Percentiles rank a stretch among this genome's conserved stretches.
Conservation (phyloP, 2,329 filamentous ascomycete species). For the Xylariaceae sp. region DNA sequence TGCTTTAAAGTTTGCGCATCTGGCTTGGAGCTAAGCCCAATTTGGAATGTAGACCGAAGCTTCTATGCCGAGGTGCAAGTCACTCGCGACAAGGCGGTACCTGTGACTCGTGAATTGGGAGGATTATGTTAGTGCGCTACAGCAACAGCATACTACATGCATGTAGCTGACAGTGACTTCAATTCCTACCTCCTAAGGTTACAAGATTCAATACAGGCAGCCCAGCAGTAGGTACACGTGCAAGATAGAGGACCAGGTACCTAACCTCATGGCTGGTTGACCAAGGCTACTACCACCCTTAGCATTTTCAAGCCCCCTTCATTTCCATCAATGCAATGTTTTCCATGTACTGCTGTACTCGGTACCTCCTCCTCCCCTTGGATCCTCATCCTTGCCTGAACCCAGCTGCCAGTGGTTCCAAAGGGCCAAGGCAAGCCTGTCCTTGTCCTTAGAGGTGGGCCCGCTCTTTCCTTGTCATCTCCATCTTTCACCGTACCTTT, state of each 20-base stretch:
- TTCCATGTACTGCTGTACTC: neutral
- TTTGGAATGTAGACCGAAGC: too few relatives aligned
- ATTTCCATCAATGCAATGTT: constrained; percentile 14
- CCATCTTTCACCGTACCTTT: constrained; percentile 16
- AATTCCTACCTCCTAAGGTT: neutral
- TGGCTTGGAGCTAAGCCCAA: too few relatives aligned
- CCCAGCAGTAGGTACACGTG: neutral
- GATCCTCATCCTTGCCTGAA: too few relatives aligned
- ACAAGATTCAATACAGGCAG: neutral
- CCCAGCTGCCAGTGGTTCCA: constrained; percentile 1
- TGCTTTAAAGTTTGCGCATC: too few relatives aligned
- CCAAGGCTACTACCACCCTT: constrained; percentile 4
- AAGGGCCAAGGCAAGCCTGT: neutral
- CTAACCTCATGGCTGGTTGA: neutral
- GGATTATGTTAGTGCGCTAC: too few relatives aligned
- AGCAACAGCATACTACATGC: too few relatives aligned
- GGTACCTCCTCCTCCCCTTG: neutral
- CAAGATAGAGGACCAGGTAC: neutral
- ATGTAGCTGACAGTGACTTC: too few relatives aligned
- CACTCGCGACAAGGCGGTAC: too few relatives aligned
- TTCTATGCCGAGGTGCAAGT: too few relatives aligned
- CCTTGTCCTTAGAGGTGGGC: constrained; percentile 5
- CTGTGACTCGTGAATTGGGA: too few relatives aligned
- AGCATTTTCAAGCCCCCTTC: constrained; percentile 14
- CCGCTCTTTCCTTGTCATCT: constrained; percentile 13